A percentile compares a stretch with the other conserved stretches of the same genome.
These are phyloP conservation scores for Earliella scabrosa DNA, from an alignment of 1,284 basidiomycete genomes.

Conservation along the genomic window DNA sequence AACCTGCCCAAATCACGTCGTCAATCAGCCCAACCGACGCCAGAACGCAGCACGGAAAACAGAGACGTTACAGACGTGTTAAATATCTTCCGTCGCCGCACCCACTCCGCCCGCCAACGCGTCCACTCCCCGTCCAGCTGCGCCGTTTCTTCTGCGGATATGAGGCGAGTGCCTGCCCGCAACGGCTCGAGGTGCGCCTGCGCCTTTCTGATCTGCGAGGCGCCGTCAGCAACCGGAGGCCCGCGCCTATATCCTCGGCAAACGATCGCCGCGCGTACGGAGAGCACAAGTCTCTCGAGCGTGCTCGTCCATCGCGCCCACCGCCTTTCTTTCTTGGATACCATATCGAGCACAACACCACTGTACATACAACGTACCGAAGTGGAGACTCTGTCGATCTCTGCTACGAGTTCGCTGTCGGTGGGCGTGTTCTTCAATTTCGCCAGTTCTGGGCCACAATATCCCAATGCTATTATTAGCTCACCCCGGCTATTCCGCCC, in stretches of 20 bases:
- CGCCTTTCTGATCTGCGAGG: constrained; percentile 51
- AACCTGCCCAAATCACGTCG: constrained; percentile 53
- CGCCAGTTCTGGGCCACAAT: constrained; percentile 56
- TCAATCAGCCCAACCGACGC: not conserved
- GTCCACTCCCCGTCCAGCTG: constrained; percentile 68
- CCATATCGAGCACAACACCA: no score
- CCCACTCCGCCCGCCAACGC: constrained; percentile 77
- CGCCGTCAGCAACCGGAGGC: not conserved
- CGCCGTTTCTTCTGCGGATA: constrained; percentile 68
- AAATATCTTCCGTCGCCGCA: constrained; percentile 68
- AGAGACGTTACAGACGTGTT: constrained; percentile 50
- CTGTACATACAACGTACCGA: constrained; percentile 48
- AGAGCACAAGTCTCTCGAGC: no score
- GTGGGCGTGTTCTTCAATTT: constrained; percentile 68
- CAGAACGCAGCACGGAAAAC: not conserved
- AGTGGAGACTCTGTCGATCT: constrained; percentile 47
- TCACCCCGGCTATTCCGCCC: no score
- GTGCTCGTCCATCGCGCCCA: no score
- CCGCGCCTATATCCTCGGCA: not conserved
- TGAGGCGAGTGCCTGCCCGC: constrained; percentile 63
- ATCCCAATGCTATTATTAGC: no score
- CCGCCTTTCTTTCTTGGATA: no score
- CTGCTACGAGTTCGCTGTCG: constrained; percentile 62
- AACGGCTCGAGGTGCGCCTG: constrained; percentile 62
- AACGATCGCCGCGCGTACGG: constrained; percentile 2